Conservation (phyloP, 306 rosid genomes). For the Quercus mongolica region DNA sequence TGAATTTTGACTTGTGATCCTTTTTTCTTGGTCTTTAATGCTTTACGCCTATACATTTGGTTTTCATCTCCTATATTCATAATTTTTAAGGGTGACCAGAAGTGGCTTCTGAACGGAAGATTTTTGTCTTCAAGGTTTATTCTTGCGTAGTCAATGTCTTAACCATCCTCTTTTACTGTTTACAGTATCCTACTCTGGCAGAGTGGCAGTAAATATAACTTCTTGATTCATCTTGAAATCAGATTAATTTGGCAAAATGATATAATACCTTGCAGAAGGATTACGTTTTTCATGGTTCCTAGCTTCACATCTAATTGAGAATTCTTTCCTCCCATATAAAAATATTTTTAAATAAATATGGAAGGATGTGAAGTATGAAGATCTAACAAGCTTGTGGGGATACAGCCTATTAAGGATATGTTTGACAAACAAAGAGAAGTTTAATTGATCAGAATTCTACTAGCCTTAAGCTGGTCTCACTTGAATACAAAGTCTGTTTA, state of each 20-base stretch:
- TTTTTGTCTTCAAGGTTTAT: slow-evolving; percentile 6
- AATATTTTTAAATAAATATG: not conserved
- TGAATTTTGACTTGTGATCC: not conserved
- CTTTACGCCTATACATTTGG: not conserved
- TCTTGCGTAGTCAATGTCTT: slow-evolving; percentile 9
- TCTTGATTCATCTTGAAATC: not conserved
- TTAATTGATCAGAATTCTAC: not conserved
- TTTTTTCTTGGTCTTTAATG: slow-evolving; percentile 3
- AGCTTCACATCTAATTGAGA: not conserved
- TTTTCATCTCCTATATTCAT: slow-evolving; percentile 3
- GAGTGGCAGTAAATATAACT: not conserved
- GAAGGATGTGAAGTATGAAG: not conserved
- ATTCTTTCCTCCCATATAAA: not conserved
- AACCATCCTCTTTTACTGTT: not conserved
- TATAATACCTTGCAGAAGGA: not conserved
- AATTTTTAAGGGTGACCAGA: not conserved
- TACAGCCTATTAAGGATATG: not conserved
- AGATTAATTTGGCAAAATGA: not conserved
- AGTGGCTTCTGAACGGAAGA: slow-evolving; percentile 11
- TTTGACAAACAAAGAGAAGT: not conserved
- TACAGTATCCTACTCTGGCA: not conserved
- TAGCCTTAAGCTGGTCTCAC: not conserved
- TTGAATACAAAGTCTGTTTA: not conserved
- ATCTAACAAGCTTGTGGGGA: not conserved
- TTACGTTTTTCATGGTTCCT: not conserved